Evolutionary conservation across 768 basidiomycete genomes (phyloP).

Genomic region (Lactarius deliciosus): DNA sequence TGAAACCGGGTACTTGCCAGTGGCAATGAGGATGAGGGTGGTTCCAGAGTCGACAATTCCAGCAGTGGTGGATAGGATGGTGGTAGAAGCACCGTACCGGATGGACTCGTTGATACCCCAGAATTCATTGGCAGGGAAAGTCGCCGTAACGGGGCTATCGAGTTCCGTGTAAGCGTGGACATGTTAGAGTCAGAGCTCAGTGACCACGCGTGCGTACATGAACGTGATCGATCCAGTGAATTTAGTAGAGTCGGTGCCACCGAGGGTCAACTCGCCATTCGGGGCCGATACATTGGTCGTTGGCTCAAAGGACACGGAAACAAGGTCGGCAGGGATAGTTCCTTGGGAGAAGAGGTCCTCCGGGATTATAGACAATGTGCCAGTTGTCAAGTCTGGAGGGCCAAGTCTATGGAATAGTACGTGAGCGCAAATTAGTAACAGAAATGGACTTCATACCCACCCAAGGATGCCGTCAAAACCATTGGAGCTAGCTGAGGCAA

Average conservation of each 20-base stretch:
- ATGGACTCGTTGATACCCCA: slow-evolving; percentile 40
- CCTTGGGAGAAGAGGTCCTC: too few relatives aligned
- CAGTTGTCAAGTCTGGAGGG: too few relatives aligned
- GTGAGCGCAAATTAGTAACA: too few relatives aligned
- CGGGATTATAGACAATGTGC: too few relatives aligned
- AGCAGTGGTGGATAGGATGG: too few relatives aligned
- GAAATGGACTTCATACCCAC: too few relatives aligned
- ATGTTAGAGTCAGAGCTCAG: not conserved
- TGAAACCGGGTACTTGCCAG: too few relatives aligned
- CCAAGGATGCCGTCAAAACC: slow-evolving; percentile 35
- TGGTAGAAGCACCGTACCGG: slow-evolving; percentile 29
- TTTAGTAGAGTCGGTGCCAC: slow-evolving; percentile 37
- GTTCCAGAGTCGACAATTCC: too few relatives aligned
- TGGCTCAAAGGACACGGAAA: slow-evolving; percentile 39
- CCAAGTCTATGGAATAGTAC: too few relatives aligned
- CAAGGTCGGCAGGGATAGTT: slow-evolving; percentile 32
- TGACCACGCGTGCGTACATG: slow-evolving; percentile 27
- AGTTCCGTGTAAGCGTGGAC: not conserved
- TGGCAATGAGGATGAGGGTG: too few relatives aligned
- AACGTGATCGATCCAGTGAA: slow-evolving; percentile 37
- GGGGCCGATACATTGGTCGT: slow-evolving; percentile 27
- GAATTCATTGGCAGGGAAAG: slow-evolving; percentile 35
- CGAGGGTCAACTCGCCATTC: slow-evolving; percentile 42
- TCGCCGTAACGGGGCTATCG: slow-evolving; percentile 35
- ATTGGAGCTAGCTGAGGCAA: slow-evolving; percentile 39